Base-by-base conservation (phyloP, 306 rosid genomes). In the Trichosanthes cucumerina region DNA sequence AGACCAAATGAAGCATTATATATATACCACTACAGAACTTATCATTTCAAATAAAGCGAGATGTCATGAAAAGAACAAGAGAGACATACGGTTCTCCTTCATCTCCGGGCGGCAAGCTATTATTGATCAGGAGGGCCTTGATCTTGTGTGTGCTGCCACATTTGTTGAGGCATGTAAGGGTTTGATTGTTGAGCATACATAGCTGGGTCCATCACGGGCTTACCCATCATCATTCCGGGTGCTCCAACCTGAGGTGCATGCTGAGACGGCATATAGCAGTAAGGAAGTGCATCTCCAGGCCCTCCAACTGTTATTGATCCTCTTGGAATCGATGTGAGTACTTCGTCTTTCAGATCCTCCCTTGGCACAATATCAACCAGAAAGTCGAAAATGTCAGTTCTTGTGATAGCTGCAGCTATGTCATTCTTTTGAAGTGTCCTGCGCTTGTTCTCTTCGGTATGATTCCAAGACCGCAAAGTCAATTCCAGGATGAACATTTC, bases 381-480 rank as follows among this genome's bases (percentile, higher is more conserved):
- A 83, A 87, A 89, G 78, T 87, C 91, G 31, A 89, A 89, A 38
- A 89, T 85, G 81, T 87, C 88, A 50, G 91, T 89, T 75, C 89
- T 83, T 3, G 86, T 89, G 80, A 89, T 87, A 57, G 93, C 91
- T 62, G 91, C 93, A 16, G 89, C 93, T 33, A 89, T 87, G 47
- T 89, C 93, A 78, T 89, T 87, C 72, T 89, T 89, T 11, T 87
- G 89, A 36, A 89, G 89, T 2, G 89, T 89, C 78, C 88, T 85
- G 73, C 93, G 85, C 79, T 89, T 89, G 80, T 89, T 89, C 86
- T 87, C 91, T 53, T 87, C 93, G 3, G 89, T 84, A 68, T 89
- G 89, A 63, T 83, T 89, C 93, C 93, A 89, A n/a, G 93, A 84
- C 47, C 91, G 87, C 85, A 89, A 77, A 70, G 93, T 89, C 84